phyloP scores from a whole-genome alignment of 2,329 filamentous ascomycete species.

The Penicillium sp. region DNA sequence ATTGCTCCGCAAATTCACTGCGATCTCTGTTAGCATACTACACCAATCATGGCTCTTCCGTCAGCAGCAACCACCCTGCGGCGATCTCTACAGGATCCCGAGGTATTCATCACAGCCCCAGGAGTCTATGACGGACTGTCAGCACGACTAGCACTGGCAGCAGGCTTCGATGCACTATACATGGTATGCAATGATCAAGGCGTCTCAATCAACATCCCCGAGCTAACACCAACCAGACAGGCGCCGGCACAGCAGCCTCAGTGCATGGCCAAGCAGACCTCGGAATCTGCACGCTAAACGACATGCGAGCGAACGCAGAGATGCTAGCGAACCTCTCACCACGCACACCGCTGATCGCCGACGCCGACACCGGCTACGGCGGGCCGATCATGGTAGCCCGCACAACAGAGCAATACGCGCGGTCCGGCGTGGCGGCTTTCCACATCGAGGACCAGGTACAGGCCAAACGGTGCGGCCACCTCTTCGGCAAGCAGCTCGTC shows the following conservation, averaged over 20 bases:
- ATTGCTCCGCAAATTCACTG: not conserved
- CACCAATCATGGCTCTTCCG: constrained; percentile 22
- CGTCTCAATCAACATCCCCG: not conserved
- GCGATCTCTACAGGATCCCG: constrained; percentile 31
- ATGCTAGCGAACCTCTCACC: constrained; percentile 55
- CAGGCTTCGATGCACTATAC: constrained; percentile 52
- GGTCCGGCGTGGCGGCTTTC: constrained; percentile 54
- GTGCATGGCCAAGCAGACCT: constrained; percentile 51
- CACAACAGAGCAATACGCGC: constrained; percentile 51
- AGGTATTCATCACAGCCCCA: constrained; percentile 45
- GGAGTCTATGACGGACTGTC: constrained; percentile 54
- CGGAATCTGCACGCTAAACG: constrained; percentile 51
- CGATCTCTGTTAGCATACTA: not conserved
- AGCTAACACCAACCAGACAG: constrained; percentile 39
- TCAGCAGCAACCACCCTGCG: constrained; percentile 35
- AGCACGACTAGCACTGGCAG: constrained; percentile 48
- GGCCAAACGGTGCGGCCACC: constrained; percentile 44
- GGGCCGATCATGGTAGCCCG: constrained; percentile 51
- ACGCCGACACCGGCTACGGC: constrained; percentile 56
- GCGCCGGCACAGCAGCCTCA: constrained; percentile 51
- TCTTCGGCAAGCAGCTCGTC: constrained; percentile 42
- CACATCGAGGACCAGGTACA: constrained; percentile 59
- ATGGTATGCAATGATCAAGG: constrained; percentile 42
- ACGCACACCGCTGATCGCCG: constrained; percentile 51
- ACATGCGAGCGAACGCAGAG: constrained; percentile 54